Evolutionary conservation across 1,139 yeast species (phyloP), one percentile per base, ranked within the genome.

Genomic region (Diutina sp.): DNA sequence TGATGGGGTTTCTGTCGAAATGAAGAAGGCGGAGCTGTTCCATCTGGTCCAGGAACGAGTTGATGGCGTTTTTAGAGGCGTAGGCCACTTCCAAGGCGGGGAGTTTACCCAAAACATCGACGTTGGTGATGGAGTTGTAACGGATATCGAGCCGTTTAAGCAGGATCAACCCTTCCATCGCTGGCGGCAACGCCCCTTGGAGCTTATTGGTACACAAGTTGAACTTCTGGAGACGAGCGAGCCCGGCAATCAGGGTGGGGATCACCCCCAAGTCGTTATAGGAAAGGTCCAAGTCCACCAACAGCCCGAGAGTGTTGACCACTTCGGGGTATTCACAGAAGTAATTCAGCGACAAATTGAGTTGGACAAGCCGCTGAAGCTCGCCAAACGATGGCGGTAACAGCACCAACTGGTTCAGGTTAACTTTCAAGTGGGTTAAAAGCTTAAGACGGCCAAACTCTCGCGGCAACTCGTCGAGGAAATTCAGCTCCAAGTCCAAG

Each of bases 321-420:
- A 86, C 80, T 56, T 81, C 84, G 0, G 96, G 96, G 61, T 88
- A 85, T 7, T 67, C 68, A 50, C 78, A 77, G 63, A 93, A 81
- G 60, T 84, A 82, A 67, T 95, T 95, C 1, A 97, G 89, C 1
- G 96, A 85, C 59, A 91, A 72, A 65, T 90, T 89, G 60, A 91
- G 72, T 9, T 78, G 69, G 57, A 79, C 79, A 62, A 93, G 74
- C 59, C 78, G 77, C 44, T 73, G 72, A 54, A 90, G 71, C 46
- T 77, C 73, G 0, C 82, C 76, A 63, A 90, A 79, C 1, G 83
- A 73, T 48, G 74, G 74, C 0, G 98, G 97, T 54, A 93, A 72
- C 18, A 69, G 67, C 1, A 79, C 74, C 58, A 93, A 72, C 65
- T 87, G 87, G 68, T 93, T 93, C 61, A 90, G 84, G 60, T 86